Percentiles rank a stretch among this genome's conserved stretches.
Evolutionary conservation across 2,329 filamentous ascomycete genomes (phyloP).

Genomic region (Lachnellula occidentalis): DNA sequence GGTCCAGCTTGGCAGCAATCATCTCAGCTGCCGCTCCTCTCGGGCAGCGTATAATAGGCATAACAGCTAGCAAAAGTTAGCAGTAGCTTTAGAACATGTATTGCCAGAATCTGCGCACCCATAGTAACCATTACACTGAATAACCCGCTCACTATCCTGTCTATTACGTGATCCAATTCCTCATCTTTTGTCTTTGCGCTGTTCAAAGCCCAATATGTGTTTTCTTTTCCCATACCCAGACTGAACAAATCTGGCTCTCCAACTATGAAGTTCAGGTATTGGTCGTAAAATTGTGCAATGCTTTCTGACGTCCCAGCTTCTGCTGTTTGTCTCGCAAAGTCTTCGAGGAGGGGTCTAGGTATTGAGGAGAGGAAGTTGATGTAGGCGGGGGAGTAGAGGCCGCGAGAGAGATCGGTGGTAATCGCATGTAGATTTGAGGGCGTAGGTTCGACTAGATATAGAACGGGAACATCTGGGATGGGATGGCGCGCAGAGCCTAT

Average conservation of each 20-base stretch:
- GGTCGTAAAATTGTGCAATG: constrained; percentile 89
- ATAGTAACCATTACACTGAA: constrained; percentile 98
- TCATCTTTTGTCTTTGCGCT: constrained; percentile 87
- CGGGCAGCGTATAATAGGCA: constrained; percentile 91
- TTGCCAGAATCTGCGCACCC: constrained; percentile 49
- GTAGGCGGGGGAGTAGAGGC: constrained; percentile 87
- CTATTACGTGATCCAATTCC: constrained; percentile 79
- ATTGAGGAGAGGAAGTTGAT: constrained; percentile 96
- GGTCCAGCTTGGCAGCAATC: constrained; percentile 88
- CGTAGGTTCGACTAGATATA: constrained; percentile 93
- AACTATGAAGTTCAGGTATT: constrained; percentile 96
- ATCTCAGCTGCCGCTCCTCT: constrained; percentile 90
- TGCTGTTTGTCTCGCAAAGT: constrained; percentile 86
- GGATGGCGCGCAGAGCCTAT: constrained; percentile 76
- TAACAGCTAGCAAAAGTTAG: constrained; percentile 56
- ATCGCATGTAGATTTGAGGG: constrained; percentile 74
- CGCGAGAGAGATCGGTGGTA: constrained; percentile 77
- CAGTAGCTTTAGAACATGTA: neutral
- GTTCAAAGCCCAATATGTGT: constrained; percentile 95
- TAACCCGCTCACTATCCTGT: constrained; percentile 90
- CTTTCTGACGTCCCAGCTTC: constrained; percentile 78
- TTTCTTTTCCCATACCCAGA: constrained; percentile 81
- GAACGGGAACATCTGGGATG: constrained; percentile 92
- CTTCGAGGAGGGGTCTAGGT: constrained; percentile 82
- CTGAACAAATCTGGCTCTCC: constrained; percentile 94